Percentiles rank a stretch among this genome's conserved stretches.
Conservation (phyloP, 371 early-diverging fungal species). For the Mucor indicus region DNA sequence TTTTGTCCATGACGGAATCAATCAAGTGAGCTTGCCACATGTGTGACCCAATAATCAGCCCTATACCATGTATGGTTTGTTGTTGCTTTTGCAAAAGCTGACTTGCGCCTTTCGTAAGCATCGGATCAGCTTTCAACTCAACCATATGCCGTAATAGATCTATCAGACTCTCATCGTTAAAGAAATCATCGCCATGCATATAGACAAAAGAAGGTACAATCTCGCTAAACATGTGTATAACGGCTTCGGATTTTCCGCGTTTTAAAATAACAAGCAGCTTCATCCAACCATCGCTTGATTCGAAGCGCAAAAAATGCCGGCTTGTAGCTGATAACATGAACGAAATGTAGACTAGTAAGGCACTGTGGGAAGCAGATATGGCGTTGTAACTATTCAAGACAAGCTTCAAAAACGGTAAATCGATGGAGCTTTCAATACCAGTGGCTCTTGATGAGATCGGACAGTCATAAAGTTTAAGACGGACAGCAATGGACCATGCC, state of each 20-base stretch:
- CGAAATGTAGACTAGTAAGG: constrained; percentile 42
- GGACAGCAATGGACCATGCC: constrained; percentile 45
- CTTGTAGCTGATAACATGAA: constrained; percentile 50
- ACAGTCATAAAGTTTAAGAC: constrained; percentile 44
- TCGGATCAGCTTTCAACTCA: constrained; percentile 45
- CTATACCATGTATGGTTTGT: constrained; percentile 14
- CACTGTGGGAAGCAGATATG: constrained; percentile 33
- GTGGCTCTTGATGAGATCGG: constrained; percentile 32
- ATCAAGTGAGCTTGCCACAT: constrained; percentile 43
- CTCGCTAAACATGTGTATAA: constrained; percentile 31
- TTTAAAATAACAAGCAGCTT: constrained; percentile 41
- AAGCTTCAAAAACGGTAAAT: constrained; percentile 28
- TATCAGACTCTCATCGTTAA: constrained; percentile 33
- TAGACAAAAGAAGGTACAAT: constrained; percentile 47
- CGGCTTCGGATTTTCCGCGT: constrained; percentile 35
- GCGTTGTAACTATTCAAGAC: constrained; percentile 22
- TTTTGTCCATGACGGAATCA: constrained; percentile 28
- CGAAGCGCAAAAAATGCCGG: constrained; percentile 51
- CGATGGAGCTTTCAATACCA: constrained; percentile 32
- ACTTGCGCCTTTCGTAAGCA: constrained; percentile 27
- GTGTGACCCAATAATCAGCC: constrained; percentile 28
- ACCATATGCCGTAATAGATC: constrained; percentile 39
- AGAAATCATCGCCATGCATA: constrained; percentile 53
- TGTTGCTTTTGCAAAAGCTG: background rate
- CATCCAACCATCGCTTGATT: constrained; percentile 49